Conservation (phyloP, 805 yeast species). For the Zygotorulaspora florentina region DNA sequence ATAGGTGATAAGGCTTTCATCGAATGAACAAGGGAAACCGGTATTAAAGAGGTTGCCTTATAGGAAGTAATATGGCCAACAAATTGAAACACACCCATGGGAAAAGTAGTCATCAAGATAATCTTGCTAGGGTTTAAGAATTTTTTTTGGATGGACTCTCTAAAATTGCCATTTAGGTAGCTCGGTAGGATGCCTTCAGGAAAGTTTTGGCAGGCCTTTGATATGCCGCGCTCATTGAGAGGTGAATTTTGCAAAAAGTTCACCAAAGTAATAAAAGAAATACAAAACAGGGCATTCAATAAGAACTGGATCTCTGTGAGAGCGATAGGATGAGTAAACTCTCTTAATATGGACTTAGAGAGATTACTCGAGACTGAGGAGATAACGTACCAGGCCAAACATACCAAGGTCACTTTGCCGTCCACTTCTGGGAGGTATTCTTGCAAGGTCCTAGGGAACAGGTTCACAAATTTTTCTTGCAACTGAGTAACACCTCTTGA, state of each 20-base stretch:
- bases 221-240: constrained; percentile 13
- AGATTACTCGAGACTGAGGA: constrained; percentile 80
- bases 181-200: constrained; percentile 36
- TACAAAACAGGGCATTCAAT: constrained; percentile 61
- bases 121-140: constrained; percentile 53
- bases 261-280: constrained; percentile 41
- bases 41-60: constrained; percentile 85
- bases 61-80: constrained; percentile 88
- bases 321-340: constrained; percentile 78
- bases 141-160: constrained; percentile 30
- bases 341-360: constrained; percentile 67
- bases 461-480: constrained; percentile 10
- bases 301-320: constrained; percentile 84
- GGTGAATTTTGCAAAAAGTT: constrained; percentile 43
- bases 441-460: constrained; percentile 16
- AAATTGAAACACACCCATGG: constrained; percentile 94
- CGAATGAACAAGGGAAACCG: constrained; percentile 93
- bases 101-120: constrained; percentile 65
- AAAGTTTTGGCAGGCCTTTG: constrained; percentile 21
- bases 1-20: constrained; percentile 89
- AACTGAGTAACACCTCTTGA: background rate
- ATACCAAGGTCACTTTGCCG: constrained; percentile 48
- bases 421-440: constrained; percentile 34
- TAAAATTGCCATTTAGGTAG: constrained; percentile 33
- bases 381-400: constrained; percentile 73